These are phyloP conservation scores for Nannochloropsis gaditana DNA, from an alignment of 108 stramenopile species.

Conservation along the genomic window DNA sequence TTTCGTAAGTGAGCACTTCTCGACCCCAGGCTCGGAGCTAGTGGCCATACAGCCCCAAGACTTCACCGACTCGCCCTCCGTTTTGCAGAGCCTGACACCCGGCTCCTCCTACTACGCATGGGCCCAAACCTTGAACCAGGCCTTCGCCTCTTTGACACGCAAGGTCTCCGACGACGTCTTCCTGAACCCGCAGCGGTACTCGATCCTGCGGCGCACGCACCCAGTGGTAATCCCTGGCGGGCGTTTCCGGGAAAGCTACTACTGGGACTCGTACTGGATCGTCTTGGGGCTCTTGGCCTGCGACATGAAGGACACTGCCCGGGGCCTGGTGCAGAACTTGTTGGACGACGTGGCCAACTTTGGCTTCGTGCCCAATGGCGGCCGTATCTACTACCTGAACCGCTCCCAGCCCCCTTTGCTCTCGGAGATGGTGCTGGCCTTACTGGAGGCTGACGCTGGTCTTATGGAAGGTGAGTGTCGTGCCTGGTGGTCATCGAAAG, in stretches of 20 bases:
- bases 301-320: constrained; percentile 31
- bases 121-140: constrained; percentile 31
- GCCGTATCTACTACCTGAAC: constrained; percentile 53
- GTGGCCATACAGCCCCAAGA: background rate
- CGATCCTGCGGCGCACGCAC: constrained; percentile 33
- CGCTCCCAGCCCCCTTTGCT: constrained; percentile 53
- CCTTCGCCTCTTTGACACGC: constrained; percentile 30
- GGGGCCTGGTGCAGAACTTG: constrained; percentile 29
- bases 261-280: constrained; percentile 61
- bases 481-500: constrained; percentile 29
- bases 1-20: constrained; percentile 23
- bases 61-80: background rate
- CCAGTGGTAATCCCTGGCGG: constrained; percentile 44
- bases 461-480: background rate
- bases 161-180: constrained; percentile 21
- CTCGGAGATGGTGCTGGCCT: constrained; percentile 33
- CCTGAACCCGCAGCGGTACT: constrained; percentile 34
- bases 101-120: constrained; percentile 19
- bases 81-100: background rate
- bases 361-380: constrained; percentile 49
- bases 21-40: background rate
- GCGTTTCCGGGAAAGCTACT: constrained; percentile 57
- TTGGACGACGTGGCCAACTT: background rate
- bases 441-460: background rate
- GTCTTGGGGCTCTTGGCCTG: constrained; percentile 43